Conservation (phyloP, 106 monocot genomes). For the Amphibolis antarctica region DNA sequence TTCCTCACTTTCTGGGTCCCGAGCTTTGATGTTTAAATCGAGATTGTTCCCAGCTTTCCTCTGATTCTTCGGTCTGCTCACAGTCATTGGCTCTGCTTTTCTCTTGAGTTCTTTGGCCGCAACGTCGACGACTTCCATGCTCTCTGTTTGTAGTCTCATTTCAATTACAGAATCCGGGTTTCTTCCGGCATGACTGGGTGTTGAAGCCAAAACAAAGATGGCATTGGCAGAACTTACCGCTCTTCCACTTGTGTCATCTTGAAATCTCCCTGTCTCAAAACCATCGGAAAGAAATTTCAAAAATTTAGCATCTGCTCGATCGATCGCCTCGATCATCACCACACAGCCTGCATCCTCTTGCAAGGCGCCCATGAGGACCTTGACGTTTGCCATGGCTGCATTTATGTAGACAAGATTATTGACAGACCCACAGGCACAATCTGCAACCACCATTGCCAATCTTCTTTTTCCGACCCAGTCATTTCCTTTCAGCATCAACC, state of each 20-base stretch:
- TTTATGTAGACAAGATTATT: conserved; percentile 25
- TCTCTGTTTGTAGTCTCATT: conserved; percentile 34
- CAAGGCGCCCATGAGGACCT: conserved; percentile 16
- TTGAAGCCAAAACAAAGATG: conserved; percentile 42
- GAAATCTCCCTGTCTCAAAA: conserved; percentile 22
- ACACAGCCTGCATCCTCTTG: conserved; percentile 28
- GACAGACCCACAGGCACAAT: conserved; percentile 27
- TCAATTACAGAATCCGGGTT: conserved; percentile 14
- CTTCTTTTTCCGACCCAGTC: conserved; percentile 59
- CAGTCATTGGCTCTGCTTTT: conserved; percentile 3
- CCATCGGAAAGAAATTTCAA: conserved; percentile 13
- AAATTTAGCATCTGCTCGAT: conserved; percentile 18
- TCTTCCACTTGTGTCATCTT: conserved; percentile 12
- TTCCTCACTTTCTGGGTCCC: conserved; percentile 17
- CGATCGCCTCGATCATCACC: conserved; percentile 37
- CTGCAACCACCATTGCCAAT: conserved; percentile 31
- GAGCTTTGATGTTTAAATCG: conserved; percentile 48
- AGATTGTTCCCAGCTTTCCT: conserved; percentile 5
- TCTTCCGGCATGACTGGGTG: background rate
- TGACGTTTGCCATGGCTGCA: background rate
- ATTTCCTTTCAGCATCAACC: conserved; percentile 47
- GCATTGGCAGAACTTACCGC: conserved; percentile 10
- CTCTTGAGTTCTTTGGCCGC: conserved; percentile 33
- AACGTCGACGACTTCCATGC: background rate
- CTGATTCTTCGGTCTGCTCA: conserved; percentile 15